A percentile compares a stretch with the other conserved stretches of the same genome.
These are phyloP conservation scores for Stagonosporopsis cucurbitacearum DNA, from an alignment of 2,329 filamentous ascomycete species.

Conservation along the genomic window DNA sequence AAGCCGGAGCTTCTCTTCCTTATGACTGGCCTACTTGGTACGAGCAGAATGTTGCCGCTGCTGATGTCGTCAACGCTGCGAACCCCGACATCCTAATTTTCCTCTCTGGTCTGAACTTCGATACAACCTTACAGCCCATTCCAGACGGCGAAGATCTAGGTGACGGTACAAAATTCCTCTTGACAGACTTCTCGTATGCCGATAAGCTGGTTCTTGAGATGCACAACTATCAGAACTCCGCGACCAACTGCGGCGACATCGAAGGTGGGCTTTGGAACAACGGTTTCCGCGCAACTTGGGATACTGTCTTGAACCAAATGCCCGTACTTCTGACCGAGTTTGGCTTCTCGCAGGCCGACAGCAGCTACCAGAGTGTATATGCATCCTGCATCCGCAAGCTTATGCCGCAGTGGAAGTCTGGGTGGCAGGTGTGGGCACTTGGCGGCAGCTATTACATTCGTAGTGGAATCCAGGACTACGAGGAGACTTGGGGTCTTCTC, in stretches of 20 bases:
- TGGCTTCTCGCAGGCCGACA: conserved; percentile 55
- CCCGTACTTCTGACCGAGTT: conserved; percentile 67
- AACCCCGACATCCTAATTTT: conserved; percentile 64
- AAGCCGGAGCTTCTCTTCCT: conserved; percentile 37
- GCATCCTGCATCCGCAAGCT: conserved; percentile 61
- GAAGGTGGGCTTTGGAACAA: conserved; percentile 56
- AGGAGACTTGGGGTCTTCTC: conserved; percentile 62
- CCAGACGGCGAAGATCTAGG: conserved; percentile 57
- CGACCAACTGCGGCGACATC: conserved; percentile 57
- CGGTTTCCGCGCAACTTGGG: conserved; percentile 61
- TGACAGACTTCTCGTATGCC: conserved; percentile 57
- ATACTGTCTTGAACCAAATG: conserved; percentile 52
- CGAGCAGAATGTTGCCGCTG: conserved; percentile 56
- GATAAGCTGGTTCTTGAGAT: conserved; percentile 67
- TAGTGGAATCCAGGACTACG: conserved; percentile 55
- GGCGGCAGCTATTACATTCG: conserved; percentile 65
- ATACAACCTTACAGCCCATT: conserved; percentile 62
- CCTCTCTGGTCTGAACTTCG: conserved; percentile 65
- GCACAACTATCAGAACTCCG: conserved; percentile 65
- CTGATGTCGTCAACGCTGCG: conserved; percentile 58
- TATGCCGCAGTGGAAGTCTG: conserved; percentile 62
- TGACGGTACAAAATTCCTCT: conserved; percentile 57
- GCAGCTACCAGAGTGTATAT: conserved; percentile 58
- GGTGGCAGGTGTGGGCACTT: conserved; percentile 66
- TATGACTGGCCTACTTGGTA: conserved; percentile 68